A percentile compares a stretch with the other conserved stretches of the same genome.
These are phyloP conservation scores for Colletotrichum viniferum DNA, from an alignment of 2,329 filamentous ascomycete genomes.

Conservation along the genomic window DNA sequence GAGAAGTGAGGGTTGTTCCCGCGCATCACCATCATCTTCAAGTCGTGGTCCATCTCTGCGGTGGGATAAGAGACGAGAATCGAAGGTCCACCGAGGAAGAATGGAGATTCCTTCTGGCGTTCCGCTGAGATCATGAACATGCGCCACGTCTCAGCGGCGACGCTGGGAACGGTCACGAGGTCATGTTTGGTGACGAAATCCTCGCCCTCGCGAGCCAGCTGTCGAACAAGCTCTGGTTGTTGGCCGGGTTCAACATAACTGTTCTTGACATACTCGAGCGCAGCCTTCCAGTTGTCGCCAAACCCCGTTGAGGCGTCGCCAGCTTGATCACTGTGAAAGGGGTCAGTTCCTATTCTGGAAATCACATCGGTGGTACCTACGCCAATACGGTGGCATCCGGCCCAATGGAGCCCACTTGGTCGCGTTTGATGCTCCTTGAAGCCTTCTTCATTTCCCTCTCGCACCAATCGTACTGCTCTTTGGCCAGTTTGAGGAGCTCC, in stretches of 20 bases:
- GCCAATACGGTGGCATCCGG: neutral
- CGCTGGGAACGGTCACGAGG: slow-evolving; percentile 57
- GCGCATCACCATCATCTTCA: slow-evolving; percentile 64
- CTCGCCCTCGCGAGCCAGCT: slow-evolving; percentile 55
- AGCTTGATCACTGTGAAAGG: neutral
- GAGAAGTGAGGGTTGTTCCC: slow-evolving; percentile 64
- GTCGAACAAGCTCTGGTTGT: slow-evolving; percentile 55
- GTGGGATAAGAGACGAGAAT: slow-evolving; percentile 64
- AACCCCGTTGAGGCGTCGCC: slow-evolving; percentile 26
- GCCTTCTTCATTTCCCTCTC: slow-evolving; percentile 58
- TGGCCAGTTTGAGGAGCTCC: slow-evolving; percentile 56
- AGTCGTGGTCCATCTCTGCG: slow-evolving; percentile 52
- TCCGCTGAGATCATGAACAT: slow-evolving; percentile 62
- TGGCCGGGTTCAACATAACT: slow-evolving; percentile 57
- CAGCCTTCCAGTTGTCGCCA: slow-evolving; percentile 52
- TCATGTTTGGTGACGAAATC: slow-evolving; percentile 57
- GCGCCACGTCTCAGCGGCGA: slow-evolving; percentile 58
- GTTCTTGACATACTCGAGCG: slow-evolving; percentile 61
- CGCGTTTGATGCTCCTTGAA: slow-evolving; percentile 46
- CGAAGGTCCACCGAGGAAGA: slow-evolving; percentile 60
- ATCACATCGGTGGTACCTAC: neutral
- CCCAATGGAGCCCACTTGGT: neutral
- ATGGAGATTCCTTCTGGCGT: slow-evolving; percentile 59
- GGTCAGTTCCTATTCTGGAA: neutral
- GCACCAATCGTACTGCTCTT: slow-evolving; percentile 60